Percentiles rank a stretch among this genome's conserved stretches.
phyloP scores from a whole-genome alignment of 1,284 basidiomycete genomes.

The Rhodotorula sp. region DNA sequence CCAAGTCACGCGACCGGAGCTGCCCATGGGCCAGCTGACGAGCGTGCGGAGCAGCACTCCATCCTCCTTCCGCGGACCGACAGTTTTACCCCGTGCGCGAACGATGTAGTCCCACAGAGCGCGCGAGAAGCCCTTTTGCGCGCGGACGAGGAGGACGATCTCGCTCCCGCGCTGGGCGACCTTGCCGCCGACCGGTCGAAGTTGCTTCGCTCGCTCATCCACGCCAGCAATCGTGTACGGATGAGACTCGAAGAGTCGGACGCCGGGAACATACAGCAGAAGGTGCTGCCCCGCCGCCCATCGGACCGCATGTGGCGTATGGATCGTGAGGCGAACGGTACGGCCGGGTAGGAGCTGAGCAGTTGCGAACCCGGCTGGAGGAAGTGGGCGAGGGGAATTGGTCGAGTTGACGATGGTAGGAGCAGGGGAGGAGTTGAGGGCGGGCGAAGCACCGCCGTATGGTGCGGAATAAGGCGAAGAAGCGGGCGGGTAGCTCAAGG shows the following conservation, averaged over 20 bases:
- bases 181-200: conserved; percentile 28
- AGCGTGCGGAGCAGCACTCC: conserved; percentile 65
- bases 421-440: conserved; percentile 7
- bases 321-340: conserved; percentile 70
- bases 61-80: conserved; percentile 33
- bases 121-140: conserved; percentile 72
- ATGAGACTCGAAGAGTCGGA: conserved; percentile 69
- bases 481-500: conserved; percentile 21
- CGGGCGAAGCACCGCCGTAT: background rate
- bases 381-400: conserved; percentile 44
- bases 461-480: conserved; percentile 1
- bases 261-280: conserved; percentile 67
- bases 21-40: conserved; percentile 79
- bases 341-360: conserved; percentile 75
- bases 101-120: conserved; percentile 64
- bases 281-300: conserved; percentile 82
- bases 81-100: conserved; percentile 1
- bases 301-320: conserved; percentile 60
- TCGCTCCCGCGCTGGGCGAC: conserved; percentile 52
- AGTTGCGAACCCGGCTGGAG: conserved; percentile 69
- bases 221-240: conserved; percentile 78
- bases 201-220: conserved; percentile 55
- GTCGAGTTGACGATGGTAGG: conserved; percentile 6
- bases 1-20: conserved; percentile 66
- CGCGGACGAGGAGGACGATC: conserved; percentile 71